Base-by-base conservation (phyloP, 1,284 basidiomycete species). In the Trichosporon ovoides region DNA sequence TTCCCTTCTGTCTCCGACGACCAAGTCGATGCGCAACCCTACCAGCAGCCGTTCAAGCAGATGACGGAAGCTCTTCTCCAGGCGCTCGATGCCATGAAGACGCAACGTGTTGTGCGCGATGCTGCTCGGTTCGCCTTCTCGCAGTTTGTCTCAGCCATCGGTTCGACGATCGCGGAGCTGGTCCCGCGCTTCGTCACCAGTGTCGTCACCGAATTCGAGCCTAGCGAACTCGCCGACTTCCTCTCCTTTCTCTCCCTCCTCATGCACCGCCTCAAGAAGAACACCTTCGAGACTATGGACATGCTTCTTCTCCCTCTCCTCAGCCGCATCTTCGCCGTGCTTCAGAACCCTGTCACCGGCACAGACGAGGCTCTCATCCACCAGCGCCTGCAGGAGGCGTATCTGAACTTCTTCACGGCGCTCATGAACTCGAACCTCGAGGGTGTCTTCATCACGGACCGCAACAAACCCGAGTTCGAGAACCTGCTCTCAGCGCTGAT, bases 91-190 rank as follows among this genome's bases (percentile, higher is more conserved):
- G 85, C 86, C 20, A 89, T 97, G 86, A 96, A 91, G 68, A 80
- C 85, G 19, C 87, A 91, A 72, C 86, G 89, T 68, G 84, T 90
- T 34, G 87, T 99, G 43, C 85, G 96, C 52, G 94, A 98, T 74
- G n/a, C 65, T 92, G 91, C 90, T n/a, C 85, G 93, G 19, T 90
- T 90, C 66, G 89, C 96, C 0, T 98, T 98, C 76, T 88, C 93
- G 16, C 87, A 94, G 49, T 91, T 98, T 64, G 84, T 98, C 57
- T 88, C 87, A 14, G 91, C 90, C 1, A 89, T 91, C 33, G 91
- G 93, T 19, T 86, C 88, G 6, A 87, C 85, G 71, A 80, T 68
- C 49, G 79, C 75, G 6, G 71, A 77, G 54, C 67, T 77, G 19
- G 75, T 75, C 1, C 73, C 75, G 1, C 67, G 70, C 50, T 77